Conservation (phyloP, 169 alveolate genomes). For the Neospora caninum region DNA sequence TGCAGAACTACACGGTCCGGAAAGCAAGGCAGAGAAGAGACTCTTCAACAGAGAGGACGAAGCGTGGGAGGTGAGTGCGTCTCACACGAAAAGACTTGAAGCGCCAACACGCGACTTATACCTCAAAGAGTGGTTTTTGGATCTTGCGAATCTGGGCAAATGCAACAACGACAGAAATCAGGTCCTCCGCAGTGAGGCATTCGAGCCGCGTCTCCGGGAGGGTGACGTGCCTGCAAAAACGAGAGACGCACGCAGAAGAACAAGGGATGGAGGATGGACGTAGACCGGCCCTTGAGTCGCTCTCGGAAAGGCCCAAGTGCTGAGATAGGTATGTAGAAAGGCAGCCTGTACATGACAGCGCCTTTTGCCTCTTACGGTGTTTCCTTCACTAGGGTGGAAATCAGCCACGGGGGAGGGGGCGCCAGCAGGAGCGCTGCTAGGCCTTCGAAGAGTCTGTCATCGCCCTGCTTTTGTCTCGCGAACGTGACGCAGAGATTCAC, state of each 20-base stretch:
- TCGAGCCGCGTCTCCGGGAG: constrained; percentile 1
- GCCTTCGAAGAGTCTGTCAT: neutral
- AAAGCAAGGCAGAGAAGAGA: no score
- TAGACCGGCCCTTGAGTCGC: neutral
- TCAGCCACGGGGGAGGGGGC: neutral
- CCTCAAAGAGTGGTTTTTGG: neutral
- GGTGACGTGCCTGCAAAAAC: neutral
- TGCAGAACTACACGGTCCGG: no score
- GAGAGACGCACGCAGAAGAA: neutral
- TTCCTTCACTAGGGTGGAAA: neutral
- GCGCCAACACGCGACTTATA: neutral
- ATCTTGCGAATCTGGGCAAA: constrained; percentile 10
- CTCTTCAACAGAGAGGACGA: no score
- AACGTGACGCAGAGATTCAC: constrained; percentile 28
- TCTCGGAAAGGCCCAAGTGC: no score
- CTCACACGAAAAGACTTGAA: no score
- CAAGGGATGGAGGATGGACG: neutral
- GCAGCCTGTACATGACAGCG: neutral
- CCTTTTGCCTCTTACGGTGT: neutral
- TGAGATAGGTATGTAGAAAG: no score
- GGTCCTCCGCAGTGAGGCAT: constrained; percentile 5
- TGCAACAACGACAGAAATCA: neutral
- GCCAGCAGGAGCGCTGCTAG: neutral
- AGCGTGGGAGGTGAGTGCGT: no score
- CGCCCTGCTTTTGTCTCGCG: constrained; percentile 8